phyloP scores from a whole-genome alignment of 2,329 filamentous ascomycete genomes.

The Cytospora chrysosperma region DNA sequence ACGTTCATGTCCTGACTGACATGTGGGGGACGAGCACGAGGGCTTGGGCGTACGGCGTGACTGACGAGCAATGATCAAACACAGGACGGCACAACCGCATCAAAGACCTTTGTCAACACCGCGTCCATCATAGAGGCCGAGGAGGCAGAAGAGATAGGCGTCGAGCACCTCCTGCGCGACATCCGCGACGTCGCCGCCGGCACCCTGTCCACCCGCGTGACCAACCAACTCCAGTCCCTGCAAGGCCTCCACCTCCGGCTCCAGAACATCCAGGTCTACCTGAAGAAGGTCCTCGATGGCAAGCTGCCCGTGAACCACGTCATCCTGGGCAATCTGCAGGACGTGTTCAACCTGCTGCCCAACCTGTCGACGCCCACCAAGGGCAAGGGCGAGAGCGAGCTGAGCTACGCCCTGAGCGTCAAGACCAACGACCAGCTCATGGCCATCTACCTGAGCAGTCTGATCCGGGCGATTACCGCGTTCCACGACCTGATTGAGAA shows the following conservation, averaged over 20 bases:
- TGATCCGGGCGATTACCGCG: conserved; percentile 96
- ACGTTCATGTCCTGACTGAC: conserved; percentile 40
- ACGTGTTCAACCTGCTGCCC: conserved; percentile 96
- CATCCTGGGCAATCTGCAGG: conserved; percentile 96
- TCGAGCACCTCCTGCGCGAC: conserved; percentile 95
- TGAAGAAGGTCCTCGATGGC: conserved; percentile 92
- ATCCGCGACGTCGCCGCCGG: conserved; percentile 98
- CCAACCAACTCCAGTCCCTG: conserved; percentile 94
- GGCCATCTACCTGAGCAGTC: conserved; percentile 93
- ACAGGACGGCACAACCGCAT: conserved; percentile 93
- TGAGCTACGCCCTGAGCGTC: conserved; percentile 95
- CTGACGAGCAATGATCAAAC: conserved; percentile 20
- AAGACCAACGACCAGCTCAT: conserved; percentile 99
- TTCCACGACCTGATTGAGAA: conserved; percentile 99
- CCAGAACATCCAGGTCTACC: conserved; percentile 91
- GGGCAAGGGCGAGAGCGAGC: conserved; percentile 69
- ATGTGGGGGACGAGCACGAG: background rate
- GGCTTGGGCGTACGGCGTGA: background rate
- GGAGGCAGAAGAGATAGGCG: conserved; percentile 97
- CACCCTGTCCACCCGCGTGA: conserved; percentile 93
- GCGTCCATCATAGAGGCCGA: conserved; percentile 98
- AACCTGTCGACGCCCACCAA: conserved; percentile 83
- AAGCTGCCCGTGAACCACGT: conserved; percentile 95
- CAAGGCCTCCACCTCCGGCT: conserved; percentile 93
- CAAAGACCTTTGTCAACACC: conserved; percentile 97